Evolutionary conservation across 2,329 filamentous ascomycete species (phyloP), one percentile per base, ranked within the genome.

Genomic region (Xylaria polymorpha): DNA sequence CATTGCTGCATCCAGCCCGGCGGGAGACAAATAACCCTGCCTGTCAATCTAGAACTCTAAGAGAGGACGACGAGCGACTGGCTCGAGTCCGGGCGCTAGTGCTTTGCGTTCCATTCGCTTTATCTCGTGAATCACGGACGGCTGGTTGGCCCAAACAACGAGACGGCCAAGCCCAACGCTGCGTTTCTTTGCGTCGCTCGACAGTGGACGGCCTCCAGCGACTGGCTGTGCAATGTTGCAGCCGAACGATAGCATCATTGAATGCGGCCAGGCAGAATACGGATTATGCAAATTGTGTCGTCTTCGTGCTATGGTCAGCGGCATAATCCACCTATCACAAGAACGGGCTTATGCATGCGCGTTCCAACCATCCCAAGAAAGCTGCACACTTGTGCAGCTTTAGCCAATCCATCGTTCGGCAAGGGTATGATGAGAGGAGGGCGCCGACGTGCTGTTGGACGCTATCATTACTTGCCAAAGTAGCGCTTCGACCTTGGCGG

Each of bases 201-300:
- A 73, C 43, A 68, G 72, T 72, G 71, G 69, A 74, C 71, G 73
- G 74, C 66, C 67, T 71, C 72, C 73, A 73, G 74, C 68, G 74
- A 76, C 75, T 76, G 74, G 76, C 74, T 77, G 76, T 75, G 74
- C 71, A 66, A 76, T 75, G 76, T 77, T 76, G 74, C 75, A 77
- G 73, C 74, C 74, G 73, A 75, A 61, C 64, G 73, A 69, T 18
- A 14, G 37, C 35, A 66, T 73, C 63, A 70, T 67, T 61, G 61
- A 61, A 71, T 66, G 71, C 69, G 74, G 61, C 57, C 67, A 51
- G 63, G 64, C 64, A 62, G 72, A 69, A 70, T 44, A 71, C 68
- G 67, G 69, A 67, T 76, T 76, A 73, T 77, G 76, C 74, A 76
- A 75, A 73, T 74, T 71, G 74, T 76, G 67, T 75, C 72, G 71